Evolutionary conservation across 169 alveolate species (phyloP).

Genomic region (Theileria annulata): DNA sequence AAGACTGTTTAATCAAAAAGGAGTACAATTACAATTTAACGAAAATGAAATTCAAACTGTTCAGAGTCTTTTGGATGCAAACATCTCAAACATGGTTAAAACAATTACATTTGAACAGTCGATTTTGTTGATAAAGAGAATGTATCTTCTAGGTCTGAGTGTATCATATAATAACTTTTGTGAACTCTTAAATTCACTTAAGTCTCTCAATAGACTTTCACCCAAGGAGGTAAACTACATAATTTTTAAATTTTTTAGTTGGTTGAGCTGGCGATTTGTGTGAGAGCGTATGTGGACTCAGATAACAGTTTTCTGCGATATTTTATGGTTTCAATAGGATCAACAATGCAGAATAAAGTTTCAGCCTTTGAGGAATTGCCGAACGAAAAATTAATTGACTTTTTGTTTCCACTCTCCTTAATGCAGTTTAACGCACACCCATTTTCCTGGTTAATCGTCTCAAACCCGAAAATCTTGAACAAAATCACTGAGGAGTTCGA

Average conservation of each 20-base stretch:
- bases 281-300: constrained; percentile 1
- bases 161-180: constrained; percentile 18
- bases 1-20: background rate
- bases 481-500: background rate
- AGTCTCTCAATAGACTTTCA: background rate
- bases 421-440: constrained; percentile 13
- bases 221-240: background rate
- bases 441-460: constrained; percentile 29
- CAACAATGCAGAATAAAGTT: constrained; percentile 14
- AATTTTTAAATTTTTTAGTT: background rate
- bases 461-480: constrained; percentile 10
- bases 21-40: background rate
- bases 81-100: constrained; percentile 6
- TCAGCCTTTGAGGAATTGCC: background rate
- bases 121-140: constrained; percentile 21
- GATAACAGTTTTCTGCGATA: constrained; percentile 3
- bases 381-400: background rate
- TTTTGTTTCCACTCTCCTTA: constrained; percentile 26
- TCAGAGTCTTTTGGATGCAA: constrained; percentile 6
- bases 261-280: background rate
- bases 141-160: constrained; percentile 23
- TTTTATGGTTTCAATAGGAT: constrained; percentile 21
- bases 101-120: constrained; percentile 15
- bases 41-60: background rate
- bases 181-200: background rate